Conservation (phyloP, 2,329 filamentous ascomycete species). For the Magnaporthales sp. region DNA sequence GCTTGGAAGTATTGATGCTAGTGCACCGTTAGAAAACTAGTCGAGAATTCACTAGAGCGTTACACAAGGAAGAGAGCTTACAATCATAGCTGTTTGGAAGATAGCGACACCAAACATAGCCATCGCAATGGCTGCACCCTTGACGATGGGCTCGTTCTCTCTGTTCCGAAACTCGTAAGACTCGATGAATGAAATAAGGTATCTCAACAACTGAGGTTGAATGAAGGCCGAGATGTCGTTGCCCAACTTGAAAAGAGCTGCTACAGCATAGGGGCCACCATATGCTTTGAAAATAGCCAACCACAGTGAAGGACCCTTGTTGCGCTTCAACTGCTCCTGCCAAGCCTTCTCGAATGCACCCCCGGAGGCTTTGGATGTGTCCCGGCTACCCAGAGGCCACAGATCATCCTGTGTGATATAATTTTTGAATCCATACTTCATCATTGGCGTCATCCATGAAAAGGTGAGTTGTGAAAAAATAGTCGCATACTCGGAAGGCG, state of each 20-base stretch:
- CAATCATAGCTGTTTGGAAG: conserved; percentile 75
- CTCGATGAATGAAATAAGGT: conserved; percentile 74
- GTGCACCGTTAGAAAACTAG: conserved; percentile 17
- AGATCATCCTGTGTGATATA: conserved; percentile 91
- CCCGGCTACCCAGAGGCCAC: conserved; percentile 78
- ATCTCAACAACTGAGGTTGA: conserved; percentile 81
- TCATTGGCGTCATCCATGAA: conserved; percentile 97
- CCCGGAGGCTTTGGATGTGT: conserved; percentile 70
- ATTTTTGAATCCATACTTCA: conserved; percentile 87
- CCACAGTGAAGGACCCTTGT: conserved; percentile 75
- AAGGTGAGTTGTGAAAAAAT: conserved; percentile 92
- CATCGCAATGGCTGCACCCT: conserved; percentile 79
- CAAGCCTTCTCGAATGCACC: conserved; percentile 65
- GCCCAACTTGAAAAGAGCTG: conserved; percentile 77
- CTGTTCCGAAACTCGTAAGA: conserved; percentile 49
- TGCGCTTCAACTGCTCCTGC: conserved; percentile 61
- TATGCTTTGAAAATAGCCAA: conserved; percentile 76
- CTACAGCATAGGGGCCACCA: conserved; percentile 73
- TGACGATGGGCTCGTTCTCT: conserved; percentile 65
- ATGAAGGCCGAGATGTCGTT: conserved; percentile 82
- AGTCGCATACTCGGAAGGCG: conserved; percentile 81
- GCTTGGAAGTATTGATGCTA: conserved; percentile 92
- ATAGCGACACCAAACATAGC: conserved; percentile 87
- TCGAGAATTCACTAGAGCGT: background rate
- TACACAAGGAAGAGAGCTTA: conserved; percentile 16